Evolutionary conservation across 495 filamentous ascomycete species (phyloP).

Genomic region (Penicillium canescens): DNA sequence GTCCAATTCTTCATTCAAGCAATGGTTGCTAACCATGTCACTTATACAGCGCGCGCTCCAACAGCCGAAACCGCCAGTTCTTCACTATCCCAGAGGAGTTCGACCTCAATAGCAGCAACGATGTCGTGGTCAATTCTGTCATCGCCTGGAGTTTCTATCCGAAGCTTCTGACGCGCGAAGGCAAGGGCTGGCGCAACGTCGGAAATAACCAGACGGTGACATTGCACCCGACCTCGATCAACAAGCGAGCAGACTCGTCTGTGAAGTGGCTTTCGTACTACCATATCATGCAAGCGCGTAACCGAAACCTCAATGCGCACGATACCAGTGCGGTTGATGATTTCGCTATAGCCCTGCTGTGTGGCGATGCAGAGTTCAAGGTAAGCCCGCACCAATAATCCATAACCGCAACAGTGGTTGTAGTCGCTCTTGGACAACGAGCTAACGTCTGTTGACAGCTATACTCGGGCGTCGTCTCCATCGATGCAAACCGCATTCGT

Average conservation of each 20-base stretch:
- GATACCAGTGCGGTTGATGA: conserved; percentile 82
- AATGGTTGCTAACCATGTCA: conserved; percentile 17
- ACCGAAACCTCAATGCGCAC: conserved; percentile 81
- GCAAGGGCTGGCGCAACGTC: conserved; percentile 87
- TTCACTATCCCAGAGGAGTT: conserved; percentile 74
- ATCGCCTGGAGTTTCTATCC: conserved; percentile 94
- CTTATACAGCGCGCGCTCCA: conserved; percentile 46
- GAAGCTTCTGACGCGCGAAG: conserved; percentile 82
- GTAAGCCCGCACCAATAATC: conserved; percentile 27
- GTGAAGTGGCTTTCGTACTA: conserved; percentile 90
- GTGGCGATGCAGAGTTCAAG: conserved; percentile 83
- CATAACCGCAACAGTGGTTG: neutral
- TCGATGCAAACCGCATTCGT: conserved; percentile 85
- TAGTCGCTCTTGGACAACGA: neutral
- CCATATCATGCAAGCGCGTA: conserved; percentile 88
- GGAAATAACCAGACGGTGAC: conserved; percentile 86
- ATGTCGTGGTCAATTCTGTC: conserved; percentile 72
- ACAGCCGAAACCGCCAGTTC: conserved; percentile 67
- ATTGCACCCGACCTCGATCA: conserved; percentile 83
- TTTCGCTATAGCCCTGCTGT: conserved; percentile 78
- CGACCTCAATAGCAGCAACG: conserved; percentile 73
- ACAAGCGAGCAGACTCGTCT: conserved; percentile 61
- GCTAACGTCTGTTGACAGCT: conserved; percentile 44
- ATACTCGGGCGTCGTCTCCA: conserved; percentile 79
- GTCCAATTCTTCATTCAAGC: conserved; percentile 17